phyloP scores from a whole-genome alignment of 2,329 filamentous ascomycete genomes.

The Cytospora paraplurivora region DNA sequence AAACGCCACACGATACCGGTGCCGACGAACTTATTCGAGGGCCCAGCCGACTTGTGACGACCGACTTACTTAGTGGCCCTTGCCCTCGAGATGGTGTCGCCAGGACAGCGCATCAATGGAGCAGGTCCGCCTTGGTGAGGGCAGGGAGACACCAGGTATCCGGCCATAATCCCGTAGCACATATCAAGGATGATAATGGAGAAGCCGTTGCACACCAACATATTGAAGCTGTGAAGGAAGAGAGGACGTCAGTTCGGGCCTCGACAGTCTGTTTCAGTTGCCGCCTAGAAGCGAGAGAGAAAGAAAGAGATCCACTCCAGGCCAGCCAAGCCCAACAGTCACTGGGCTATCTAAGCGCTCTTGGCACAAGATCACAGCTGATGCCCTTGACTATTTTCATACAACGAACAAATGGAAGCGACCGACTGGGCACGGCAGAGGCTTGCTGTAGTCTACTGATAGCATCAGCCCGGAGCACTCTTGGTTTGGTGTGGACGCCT shows the following conservation, averaged over 20 bases:
- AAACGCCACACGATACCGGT: background rate
- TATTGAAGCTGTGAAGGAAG: background rate
- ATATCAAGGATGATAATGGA: slow-evolving; percentile 7
- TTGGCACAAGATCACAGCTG: background rate
- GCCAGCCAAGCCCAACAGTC: background rate
- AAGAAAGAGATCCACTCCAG: too few relatives aligned
- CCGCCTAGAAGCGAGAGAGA: slow-evolving; percentile 1
- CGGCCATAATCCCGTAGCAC: slow-evolving; percentile 11
- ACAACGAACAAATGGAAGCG: background rate
- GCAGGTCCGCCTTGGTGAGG: background rate
- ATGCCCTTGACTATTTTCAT: background rate
- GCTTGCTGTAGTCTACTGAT: background rate
- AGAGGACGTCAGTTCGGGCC: background rate
- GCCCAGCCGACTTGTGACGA: background rate
- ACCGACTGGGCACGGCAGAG: background rate
- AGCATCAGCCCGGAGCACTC: background rate
- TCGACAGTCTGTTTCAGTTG: slow-evolving; percentile 14
- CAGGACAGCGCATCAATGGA: background rate
- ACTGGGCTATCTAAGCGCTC: background rate
- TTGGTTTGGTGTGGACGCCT: background rate
- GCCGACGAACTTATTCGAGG: background rate
- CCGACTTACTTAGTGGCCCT: slow-evolving; percentile 2
- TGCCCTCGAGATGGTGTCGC: background rate
- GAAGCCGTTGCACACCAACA: slow-evolving; percentile 1
- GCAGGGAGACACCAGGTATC: background rate